phyloP scores from a whole-genome alignment of 2,329 filamentous ascomycete species.

The Ceratocystis papillata region DNA sequence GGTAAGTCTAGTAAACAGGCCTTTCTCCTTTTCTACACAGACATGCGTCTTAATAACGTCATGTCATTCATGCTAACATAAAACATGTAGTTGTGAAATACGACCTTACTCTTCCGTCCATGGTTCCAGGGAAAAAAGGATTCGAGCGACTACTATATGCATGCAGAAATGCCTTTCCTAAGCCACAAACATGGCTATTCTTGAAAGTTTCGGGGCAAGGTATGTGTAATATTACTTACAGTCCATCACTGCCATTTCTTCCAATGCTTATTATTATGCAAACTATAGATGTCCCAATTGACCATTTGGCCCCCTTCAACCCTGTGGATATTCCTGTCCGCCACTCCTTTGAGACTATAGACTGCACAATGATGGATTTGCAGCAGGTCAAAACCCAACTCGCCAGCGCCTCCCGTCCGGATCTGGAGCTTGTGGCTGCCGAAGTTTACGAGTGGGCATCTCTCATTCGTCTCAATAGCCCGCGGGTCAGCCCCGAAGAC shows the following conservation, averaged over 20 bases:
- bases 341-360: constrained; percentile 35
- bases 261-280: constrained; percentile 1
- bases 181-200: constrained; percentile 66
- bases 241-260: not conserved
- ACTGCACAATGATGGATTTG: constrained; percentile 39
- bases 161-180: constrained; percentile 62
- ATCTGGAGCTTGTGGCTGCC: constrained; percentile 36
- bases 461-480: constrained; percentile 53
- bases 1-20: constrained; percentile 38
- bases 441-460: constrained; percentile 66
- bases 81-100: constrained; percentile 55
- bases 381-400: constrained; percentile 14
- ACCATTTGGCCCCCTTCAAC: constrained; percentile 24
- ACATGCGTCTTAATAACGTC: not conserved
- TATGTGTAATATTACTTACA: not conserved
- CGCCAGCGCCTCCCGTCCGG: constrained; percentile 26
- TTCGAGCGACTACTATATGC: constrained; percentile 72
- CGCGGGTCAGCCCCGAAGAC: constrained; percentile 49
- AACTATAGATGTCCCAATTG: constrained; percentile 10
- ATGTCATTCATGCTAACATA: constrained; percentile 28
- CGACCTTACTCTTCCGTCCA: constrained; percentile 61
- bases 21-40: not conserved
- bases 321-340: constrained; percentile 21
- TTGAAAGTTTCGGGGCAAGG: constrained; percentile 42
- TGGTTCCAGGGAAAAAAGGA: constrained; percentile 72